Percentiles rank a stretch among this genome's conserved stretches.
These are phyloP conservation scores for Boletus sensibilis DNA, from an alignment of 768 basidiomycete species.

Conservation along the genomic window DNA sequence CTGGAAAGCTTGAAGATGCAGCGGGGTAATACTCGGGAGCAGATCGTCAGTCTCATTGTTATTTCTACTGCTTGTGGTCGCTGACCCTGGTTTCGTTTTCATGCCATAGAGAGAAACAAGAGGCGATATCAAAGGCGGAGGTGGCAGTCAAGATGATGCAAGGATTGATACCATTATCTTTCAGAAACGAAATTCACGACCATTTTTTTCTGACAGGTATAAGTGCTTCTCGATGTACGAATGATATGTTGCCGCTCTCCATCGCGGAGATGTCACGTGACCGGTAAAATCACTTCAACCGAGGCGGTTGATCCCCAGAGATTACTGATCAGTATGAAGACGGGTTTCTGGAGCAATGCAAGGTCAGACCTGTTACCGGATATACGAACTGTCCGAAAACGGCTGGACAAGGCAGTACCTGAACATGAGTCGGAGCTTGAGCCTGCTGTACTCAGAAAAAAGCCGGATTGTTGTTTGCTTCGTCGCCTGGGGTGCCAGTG, in stretches of 20 bases:
- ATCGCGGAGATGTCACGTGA: slow-evolving; percentile 6
- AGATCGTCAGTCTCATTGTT: slow-evolving; percentile 46
- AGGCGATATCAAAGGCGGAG: slow-evolving; percentile 52
- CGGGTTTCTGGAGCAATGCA: neutral
- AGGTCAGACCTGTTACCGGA: slow-evolving; percentile 1
- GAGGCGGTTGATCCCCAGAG: neutral
- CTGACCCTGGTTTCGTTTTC: neutral
- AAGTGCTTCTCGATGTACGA: neutral
- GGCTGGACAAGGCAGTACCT: neutral
- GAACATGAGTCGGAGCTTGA: neutral
- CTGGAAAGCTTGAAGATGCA: slow-evolving; percentile 55
- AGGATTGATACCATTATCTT: slow-evolving; percentile 39
- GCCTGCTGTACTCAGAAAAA: neutral
- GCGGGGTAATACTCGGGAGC: slow-evolving; percentile 49
- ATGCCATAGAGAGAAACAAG: slow-evolving; percentile 48
- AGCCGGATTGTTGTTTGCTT: neutral
- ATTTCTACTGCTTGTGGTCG: neutral
- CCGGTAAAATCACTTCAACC: neutral
- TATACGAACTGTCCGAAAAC: neutral
- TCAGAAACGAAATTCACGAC: neutral
- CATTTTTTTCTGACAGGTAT: neutral
- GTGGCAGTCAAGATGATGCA: slow-evolving; percentile 55
- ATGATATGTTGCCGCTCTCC: neutral
- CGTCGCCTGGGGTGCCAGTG: neutral
- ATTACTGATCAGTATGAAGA: neutral